Base-by-base conservation (phyloP, 306 rosid genomes). In the Betula pendula region DNA sequence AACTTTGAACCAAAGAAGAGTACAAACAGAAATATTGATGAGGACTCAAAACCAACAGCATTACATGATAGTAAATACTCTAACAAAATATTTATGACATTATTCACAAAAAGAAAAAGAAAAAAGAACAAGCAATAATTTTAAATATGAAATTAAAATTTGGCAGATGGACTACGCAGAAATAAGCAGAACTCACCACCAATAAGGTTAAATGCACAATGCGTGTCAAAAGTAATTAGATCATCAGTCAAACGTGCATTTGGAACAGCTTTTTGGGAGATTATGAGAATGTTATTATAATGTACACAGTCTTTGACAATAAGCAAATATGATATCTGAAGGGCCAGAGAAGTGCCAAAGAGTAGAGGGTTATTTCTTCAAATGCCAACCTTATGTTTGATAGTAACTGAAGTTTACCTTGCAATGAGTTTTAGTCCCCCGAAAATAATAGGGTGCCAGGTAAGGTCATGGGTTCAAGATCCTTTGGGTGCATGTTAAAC, bases 1-100 rank as follows among this genome's bases (percentile, higher is more conserved):
- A 52, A 56, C 42, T 53, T 74, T 65, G 70, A 48, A 38, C 35
- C 47, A 65, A 19, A n/a, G 48, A 38, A 72, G 60, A 55, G 44
- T 42, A 53, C 12, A 48, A 40, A 6, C 0, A 40, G 71, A 40
- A 52, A 72, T 65, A 38, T 19, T 5, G 8, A 8, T n/a, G 24
- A 62, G 10, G 42, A 1, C 68, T 62, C 44, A 8, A 62, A 62
- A 27, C 52, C 20, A 71, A 50, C 48, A 78, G 43, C 58, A 70
- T 53, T 31, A 73, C 44, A 31, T 22, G 71, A 25, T 25, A 11
- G 3, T 24, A 29, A 19, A 5, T n/a, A 5, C 12, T 38, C n/a
- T 5, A 59, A 59, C 35, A n/a, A 56, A 25, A 27, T 5, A 59
- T 22, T 11, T 24, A 25, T 24, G 33, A 20, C 33, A 56, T 22